These are phyloP conservation scores for Penicillium salamii DNA, from an alignment of 495 filamentous ascomycete species.

Conservation along the genomic window DNA sequence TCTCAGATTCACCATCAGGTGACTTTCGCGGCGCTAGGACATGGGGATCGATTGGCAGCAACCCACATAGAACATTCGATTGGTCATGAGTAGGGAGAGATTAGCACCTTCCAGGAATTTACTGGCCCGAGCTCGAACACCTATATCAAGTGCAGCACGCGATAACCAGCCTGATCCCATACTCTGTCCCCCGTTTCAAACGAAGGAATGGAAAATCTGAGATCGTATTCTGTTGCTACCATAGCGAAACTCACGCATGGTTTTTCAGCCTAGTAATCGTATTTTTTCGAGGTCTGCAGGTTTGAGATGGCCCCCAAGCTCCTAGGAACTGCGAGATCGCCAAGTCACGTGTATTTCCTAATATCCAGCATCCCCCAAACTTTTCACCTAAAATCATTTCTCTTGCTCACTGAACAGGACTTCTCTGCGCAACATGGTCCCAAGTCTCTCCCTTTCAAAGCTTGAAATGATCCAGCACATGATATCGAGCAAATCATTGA, in stretches of 20 bases:
- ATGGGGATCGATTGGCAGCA: too few relatives aligned
- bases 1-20: background rate
- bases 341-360: slow-evolving; percentile 13
- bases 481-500: background rate
- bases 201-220: background rate
- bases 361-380: slow-evolving; percentile 13
- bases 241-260: background rate
- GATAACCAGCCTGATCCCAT: background rate
- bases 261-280: background rate
- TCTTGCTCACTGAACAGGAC: slow-evolving; percentile 7
- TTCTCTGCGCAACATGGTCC: background rate
- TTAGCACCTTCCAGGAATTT: background rate
- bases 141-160: background rate
- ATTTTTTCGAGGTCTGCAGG: background rate
- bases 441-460: background rate
- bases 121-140: background rate
- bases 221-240: background rate
- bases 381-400: slow-evolving; percentile 8
- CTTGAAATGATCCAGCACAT: background rate
- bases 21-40: background rate
- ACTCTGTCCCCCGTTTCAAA: too few relatives aligned
- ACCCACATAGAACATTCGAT: too few relatives aligned
- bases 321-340: slow-evolving; percentile 1
- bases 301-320: slow-evolving; percentile 2
- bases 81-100: too few relatives aligned